Conservation (phyloP, 371 early-diverging fungal genomes). For the Synchytrium microbalum region DNA sequence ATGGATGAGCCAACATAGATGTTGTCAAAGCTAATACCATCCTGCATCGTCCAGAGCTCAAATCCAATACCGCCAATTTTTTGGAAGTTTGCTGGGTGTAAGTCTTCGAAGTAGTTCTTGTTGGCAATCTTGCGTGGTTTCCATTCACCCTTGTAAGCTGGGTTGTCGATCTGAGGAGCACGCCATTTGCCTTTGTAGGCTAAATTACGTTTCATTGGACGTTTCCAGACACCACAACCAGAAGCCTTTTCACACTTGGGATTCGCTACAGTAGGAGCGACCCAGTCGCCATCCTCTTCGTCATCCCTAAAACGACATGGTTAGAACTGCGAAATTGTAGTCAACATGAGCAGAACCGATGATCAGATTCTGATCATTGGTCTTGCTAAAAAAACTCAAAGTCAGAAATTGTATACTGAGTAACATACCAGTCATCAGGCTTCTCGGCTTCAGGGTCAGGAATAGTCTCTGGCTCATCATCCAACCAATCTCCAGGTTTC, state of each 20-base stretch:
- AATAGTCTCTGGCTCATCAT: conserved; percentile 48
- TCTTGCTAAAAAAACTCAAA: too few relatives aligned
- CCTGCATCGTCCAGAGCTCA: conserved; percentile 96
- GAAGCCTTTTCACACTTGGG: conserved; percentile 75
- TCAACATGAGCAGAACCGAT: too few relatives aligned
- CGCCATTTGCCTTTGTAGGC: conserved; percentile 65
- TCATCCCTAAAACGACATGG: conserved; percentile 37
- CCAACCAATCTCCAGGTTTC: conserved; percentile 61
- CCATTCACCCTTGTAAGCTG: conserved; percentile 93
- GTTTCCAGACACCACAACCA: conserved; percentile 88
- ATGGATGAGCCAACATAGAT: conserved; percentile 68
- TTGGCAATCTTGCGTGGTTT: conserved; percentile 80
- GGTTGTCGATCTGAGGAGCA: conserved; percentile 85
- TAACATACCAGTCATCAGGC: conserved; percentile 79
- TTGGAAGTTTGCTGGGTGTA: conserved; percentile 62
- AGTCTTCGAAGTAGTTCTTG: conserved; percentile 84
- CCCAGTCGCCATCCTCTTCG: conserved; percentile 71
- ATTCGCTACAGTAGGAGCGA: conserved; percentile 57
- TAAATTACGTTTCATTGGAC: conserved; percentile 81
- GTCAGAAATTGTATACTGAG: too few relatives aligned
- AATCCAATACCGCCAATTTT: conserved; percentile 79
- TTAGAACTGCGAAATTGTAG: too few relatives aligned
- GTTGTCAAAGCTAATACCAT: conserved; percentile 87
- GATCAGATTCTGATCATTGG: too few relatives aligned
- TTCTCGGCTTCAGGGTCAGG: conserved; percentile 79